Percentiles rank a stretch among this genome's conserved stretches.
Evolutionary conservation across 805 yeast genomes (phyloP).

Genomic region (Yamadazyma insecticola): DNA sequence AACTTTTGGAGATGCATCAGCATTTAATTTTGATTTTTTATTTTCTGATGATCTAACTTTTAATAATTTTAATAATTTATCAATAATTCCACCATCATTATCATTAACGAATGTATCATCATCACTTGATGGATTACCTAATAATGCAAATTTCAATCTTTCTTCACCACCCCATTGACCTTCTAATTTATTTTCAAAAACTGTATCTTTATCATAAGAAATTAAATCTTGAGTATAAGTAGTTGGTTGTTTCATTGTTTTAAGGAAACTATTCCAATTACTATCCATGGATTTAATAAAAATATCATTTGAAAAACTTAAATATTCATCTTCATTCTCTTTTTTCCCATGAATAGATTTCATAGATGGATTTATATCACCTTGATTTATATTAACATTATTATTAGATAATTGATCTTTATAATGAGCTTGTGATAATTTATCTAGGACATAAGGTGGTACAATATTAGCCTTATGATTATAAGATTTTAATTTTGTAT

Average conservation of each 20-base stretch:
- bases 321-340: constrained; percentile 24
- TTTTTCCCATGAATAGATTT: constrained; percentile 4
- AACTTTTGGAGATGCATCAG: constrained; percentile 32
- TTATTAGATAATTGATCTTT: constrained; percentile 30
- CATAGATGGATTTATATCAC: constrained; percentile 6
- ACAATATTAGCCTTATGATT: constrained; percentile 32
- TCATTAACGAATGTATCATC: constrained; percentile 21
- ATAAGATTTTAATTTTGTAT: constrained; percentile 20
- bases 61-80: constrained; percentile 2
- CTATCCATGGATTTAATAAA: constrained; percentile 35
- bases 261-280: constrained; percentile 50
- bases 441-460: constrained; percentile 66
- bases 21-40: constrained; percentile 7
- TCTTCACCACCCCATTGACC: constrained; percentile 71
- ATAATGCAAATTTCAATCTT: constrained; percentile 50
- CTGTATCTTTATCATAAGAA: constrained; percentile 19
- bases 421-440: constrained; percentile 40
- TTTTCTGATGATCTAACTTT: not conserved
- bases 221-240: constrained; percentile 27
- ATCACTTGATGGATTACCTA: constrained; percentile 31
- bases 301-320: constrained; percentile 35
- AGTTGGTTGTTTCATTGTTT: constrained; percentile 42
- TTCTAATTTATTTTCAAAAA: constrained; percentile 37
- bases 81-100: constrained; percentile 2
- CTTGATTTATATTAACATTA: constrained; percentile 20